Base-by-base conservation (phyloP, 1,284 basidiomycete species). In the Xerocomus cyaneibrunnescens region DNA sequence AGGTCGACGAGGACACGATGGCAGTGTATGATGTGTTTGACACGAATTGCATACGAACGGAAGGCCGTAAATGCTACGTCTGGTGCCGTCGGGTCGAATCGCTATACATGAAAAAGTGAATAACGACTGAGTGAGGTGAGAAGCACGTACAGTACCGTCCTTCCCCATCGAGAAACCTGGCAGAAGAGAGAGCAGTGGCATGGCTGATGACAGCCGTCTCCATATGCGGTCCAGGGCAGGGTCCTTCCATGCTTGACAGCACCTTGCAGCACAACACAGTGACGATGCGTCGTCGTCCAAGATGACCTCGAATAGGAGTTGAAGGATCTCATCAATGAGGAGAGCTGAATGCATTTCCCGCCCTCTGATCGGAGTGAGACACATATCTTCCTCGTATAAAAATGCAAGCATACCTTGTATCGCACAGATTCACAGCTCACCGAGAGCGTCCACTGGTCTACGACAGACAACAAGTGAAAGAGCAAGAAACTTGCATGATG, bases 211-310 rank as follows among this genome's bases (percentile, higher is more conserved):
- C 27, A 84, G 65, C 43, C 70, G 71, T 48, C 62, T 61, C 81
- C 83, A 84, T 21, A 83, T 59, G 40, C 69, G 62, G 58, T 84
- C 79, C 32, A 83, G 58, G n/a, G 80, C 79, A 23, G 80, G 81
- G 34, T 79, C 76, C 50, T 71, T 76, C 81, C 81, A 85, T 22
- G 79, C 72, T 57, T 63, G 72, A 62, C 81, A 85, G 37, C 64
- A 71, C 51, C 70, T 69, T 5, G 76, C 73, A 22, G 65, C 59
- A 37, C 55, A 59, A 39, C 65, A 62, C 17, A 79, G 68, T 7
- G 67, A 63, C 23, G 51, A 28, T 28, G 58, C 61, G 21, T 59
- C 57, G 39, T 65, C 55, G 39, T 74, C 68, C 32, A 67, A 59
- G 51, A 69, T 67, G 45, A 65, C 59, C 28, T 68, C 66, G 47